These are phyloP conservation scores for Fraxinus sp. DNA, from an alignment of 305 asterid species.

Conservation along the genomic window DNA sequence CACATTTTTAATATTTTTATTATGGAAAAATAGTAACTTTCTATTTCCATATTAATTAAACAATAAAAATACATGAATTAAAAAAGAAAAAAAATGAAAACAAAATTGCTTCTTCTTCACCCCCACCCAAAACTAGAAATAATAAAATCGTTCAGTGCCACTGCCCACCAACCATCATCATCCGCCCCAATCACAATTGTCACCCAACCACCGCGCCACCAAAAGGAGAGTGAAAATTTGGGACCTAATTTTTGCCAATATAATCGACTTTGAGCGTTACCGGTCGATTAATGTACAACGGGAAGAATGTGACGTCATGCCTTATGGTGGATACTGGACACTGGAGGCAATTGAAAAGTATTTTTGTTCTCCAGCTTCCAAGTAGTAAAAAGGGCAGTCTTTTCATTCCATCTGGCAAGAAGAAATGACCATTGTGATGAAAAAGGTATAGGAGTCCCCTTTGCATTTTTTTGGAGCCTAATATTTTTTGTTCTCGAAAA, in stretches of 20 bases:
- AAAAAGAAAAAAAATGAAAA: background rate
- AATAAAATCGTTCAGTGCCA: no score
- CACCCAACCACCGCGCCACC: background rate
- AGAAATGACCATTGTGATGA: background rate
- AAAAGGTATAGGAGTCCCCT: background rate
- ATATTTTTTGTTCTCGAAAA: no score
- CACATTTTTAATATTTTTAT: no score
- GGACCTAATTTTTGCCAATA: constrained; percentile 13
- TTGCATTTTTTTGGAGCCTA: background rate
- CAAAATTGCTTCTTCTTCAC: background rate
- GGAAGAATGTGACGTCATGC: constrained; percentile 1
- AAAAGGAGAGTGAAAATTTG: background rate
- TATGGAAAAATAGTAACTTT: no score
- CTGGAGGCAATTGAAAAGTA: constrained; percentile 27
- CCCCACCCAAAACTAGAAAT: background rate
- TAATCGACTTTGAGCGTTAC: background rate
- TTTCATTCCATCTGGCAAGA: constrained; percentile 10
- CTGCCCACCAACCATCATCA: background rate
- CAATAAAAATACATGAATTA: no score
- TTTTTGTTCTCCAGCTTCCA: constrained; percentile 11
- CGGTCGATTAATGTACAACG: constrained; percentile 1
- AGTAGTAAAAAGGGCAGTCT: constrained; percentile 2
- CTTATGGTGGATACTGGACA: constrained; percentile 11
- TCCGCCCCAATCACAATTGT: background rate
- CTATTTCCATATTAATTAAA: no score